Conservation (phyloP, 2,329 filamentous ascomycete genomes). For the Colletotrichum tofieldiae region DNA sequence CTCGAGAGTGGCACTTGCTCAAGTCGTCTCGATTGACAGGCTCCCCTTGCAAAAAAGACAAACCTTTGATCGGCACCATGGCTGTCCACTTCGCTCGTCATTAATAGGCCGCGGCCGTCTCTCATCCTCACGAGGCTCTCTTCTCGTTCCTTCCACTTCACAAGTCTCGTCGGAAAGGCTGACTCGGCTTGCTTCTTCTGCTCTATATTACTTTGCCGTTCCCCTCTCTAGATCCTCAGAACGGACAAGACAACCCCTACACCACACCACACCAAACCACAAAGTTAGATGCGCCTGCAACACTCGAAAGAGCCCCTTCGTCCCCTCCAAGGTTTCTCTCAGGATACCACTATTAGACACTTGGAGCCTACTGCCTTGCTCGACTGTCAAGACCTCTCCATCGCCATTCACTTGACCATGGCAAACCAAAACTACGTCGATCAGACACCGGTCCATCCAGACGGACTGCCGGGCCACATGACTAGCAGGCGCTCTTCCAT, state of each 20-base stretch:
- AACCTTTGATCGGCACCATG: conserved; percentile 38
- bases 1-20: conserved; percentile 35
- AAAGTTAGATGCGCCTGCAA: conserved; percentile 48
- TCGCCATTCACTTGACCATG: conserved; percentile 32
- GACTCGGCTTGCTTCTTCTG: conserved; percentile 32
- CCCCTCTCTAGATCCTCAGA: neutral
- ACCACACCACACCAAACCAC: neutral
- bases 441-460: conserved; percentile 19
- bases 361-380: neutral
- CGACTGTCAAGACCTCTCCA: neutral
- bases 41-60: conserved; percentile 32
- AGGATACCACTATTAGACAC: neutral
- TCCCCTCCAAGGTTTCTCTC: neutral
- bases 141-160: conserved; percentile 40
- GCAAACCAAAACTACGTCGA: conserved; percentile 40
- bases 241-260: neutral
- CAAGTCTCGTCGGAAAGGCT: conserved; percentile 50
- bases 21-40: conserved; percentile 23
- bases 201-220: conserved; percentile 31
- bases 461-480: conserved; percentile 34
- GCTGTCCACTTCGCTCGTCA: conserved; percentile 39
- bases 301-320: neutral
- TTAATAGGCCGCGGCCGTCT: conserved; percentile 43
- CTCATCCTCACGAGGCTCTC: conserved; percentile 38
- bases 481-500: conserved; percentile 32